phyloP scores from a whole-genome alignment of 164 flowering plant genomes.

The Chimonanthus praecox region DNA sequence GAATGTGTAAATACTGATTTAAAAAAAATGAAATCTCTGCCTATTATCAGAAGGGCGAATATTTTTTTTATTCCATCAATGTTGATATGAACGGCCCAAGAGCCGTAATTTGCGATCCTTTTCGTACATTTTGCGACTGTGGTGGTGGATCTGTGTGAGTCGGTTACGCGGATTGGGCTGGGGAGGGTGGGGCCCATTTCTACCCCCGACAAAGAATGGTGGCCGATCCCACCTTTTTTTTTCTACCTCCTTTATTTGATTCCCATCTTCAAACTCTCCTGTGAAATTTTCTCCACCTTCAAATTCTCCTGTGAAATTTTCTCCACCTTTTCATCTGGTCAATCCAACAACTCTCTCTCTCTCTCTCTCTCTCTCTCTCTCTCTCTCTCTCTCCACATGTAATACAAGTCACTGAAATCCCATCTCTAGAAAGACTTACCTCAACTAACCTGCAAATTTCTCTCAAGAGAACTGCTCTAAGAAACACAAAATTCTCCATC shows the following conservation, averaged over 20 bases:
- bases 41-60: too few species aligned
- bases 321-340: background rate
- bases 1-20: too few species aligned
- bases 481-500: background rate
- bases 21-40: too few species aligned
- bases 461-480: background rate
- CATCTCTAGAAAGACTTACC: background rate
- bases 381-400: background rate
- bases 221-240: background rate
- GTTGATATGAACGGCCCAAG: too few species aligned
- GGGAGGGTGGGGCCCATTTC: background rate
- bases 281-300: background rate
- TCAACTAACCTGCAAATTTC: background rate
- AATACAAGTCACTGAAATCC: background rate
- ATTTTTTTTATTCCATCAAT: too few species aligned
- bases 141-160: background rate
- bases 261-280: constrained; percentile 3
- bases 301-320: background rate
- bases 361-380: background rate
- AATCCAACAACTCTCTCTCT: constrained; percentile 1
- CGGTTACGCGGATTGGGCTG: background rate
- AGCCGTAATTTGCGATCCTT: too few species aligned
- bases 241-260: constrained; percentile 1
- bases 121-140: too few species aligned
- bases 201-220: constrained; percentile 2